Conservation (phyloP, 164 flowering plant species). For the Chimonanthus salicifolius region DNA sequence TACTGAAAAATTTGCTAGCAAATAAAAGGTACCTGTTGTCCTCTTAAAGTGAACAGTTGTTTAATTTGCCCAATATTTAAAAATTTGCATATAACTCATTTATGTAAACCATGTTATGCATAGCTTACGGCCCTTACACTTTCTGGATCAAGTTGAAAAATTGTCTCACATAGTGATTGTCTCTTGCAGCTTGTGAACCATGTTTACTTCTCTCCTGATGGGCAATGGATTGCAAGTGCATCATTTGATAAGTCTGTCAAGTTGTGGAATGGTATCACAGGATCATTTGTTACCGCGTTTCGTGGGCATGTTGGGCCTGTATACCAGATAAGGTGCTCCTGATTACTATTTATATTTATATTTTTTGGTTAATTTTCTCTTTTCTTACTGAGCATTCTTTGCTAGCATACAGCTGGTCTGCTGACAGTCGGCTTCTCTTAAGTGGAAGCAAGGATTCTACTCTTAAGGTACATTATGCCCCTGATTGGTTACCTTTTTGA, state of each 20-base stretch:
- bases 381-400: conserved; percentile 10
- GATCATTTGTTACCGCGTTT: conserved; percentile 81
- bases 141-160: not conserved
- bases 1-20: too few relatives aligned
- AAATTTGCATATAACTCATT: too few relatives aligned
- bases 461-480: conserved; percentile 47
- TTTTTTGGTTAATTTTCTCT: not conserved
- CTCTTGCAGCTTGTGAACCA: conserved; percentile 86
- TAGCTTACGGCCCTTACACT: not conserved
- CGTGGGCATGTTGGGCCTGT: conserved; percentile 99
- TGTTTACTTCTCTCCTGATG: conserved; percentile 97
- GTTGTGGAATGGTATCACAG: conserved; percentile 92
- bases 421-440: conserved; percentile 94
- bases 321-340: conserved; percentile 80
- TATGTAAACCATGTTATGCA: too few relatives aligned
- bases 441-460: conserved; percentile 99
- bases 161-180: conserved; percentile 4
- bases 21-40: too few relatives aligned
- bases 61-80: too few relatives aligned
- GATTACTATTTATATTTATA: not conserved
- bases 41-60: too few relatives aligned
- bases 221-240: conserved; percentile 98
- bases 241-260: conserved; percentile 96
- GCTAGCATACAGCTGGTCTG: conserved; percentile 80
- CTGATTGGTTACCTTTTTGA: too few relatives aligned